Evolutionary conservation across 257 asterid genomes (phyloP).

Genomic region (Striga asiatica): DNA sequence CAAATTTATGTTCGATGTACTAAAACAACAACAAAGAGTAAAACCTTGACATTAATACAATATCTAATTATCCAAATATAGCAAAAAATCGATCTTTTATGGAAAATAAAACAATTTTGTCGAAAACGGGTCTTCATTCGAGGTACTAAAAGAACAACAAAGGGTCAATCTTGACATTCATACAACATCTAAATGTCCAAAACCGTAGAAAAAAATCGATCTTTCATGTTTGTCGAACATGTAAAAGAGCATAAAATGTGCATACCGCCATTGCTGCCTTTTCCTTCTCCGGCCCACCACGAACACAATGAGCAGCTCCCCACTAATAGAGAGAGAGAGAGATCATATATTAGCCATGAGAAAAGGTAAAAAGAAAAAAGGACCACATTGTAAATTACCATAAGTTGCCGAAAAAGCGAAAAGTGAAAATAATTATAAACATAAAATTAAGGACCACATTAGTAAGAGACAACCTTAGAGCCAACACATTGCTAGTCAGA

Average conservation of each 20-base stretch:
- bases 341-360: not conserved
- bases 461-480: not conserved
- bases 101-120: too few relatives aligned
- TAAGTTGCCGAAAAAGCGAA: not conserved
- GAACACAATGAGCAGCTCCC: constrained; percentile 86
- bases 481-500: not conserved
- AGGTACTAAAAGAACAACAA: constrained; percentile 37
- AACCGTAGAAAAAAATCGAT: too few relatives aligned
- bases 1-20: too few relatives aligned
- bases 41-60: not conserved
- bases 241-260: too few relatives aligned
- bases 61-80: not conserved
- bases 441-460: not conserved
- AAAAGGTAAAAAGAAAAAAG: not conserved
- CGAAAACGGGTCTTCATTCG: constrained; percentile 68
- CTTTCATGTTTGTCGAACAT: too few relatives aligned
- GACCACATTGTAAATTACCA: not conserved
- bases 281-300: constrained; percentile 79
- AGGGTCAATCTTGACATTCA: not conserved
- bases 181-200: not conserved
- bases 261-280: constrained; percentile 76
- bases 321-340: constrained; percentile 35
- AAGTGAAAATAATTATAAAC: not conserved
- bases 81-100: not conserved
- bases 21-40: not conserved